Evolutionary conservation across 768 basidiomycete species (phyloP), one percentile per base, ranked within the genome.

Genomic region (Coprinellus micaceus): DNA sequence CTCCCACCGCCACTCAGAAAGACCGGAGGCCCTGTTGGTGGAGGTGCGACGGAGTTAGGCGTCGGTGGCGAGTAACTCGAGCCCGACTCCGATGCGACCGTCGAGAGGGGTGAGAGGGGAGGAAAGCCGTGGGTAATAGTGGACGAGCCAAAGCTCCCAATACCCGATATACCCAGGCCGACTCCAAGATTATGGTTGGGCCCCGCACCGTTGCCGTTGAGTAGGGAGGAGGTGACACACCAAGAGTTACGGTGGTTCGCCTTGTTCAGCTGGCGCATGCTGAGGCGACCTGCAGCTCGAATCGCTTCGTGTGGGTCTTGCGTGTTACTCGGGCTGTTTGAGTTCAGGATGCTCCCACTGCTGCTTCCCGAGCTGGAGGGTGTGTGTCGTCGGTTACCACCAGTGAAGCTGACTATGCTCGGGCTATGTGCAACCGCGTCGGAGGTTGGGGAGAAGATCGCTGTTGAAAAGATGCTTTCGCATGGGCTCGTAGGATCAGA

Each of bases 401-500:
- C 52, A 54, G 33, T 33, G 13, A 33, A 40, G 51, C 39, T 52
- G 33, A 65, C 60, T 0, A 62, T 61, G 24, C 29, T 33, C 5
- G 48, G 29, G 13, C 29, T 50, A 11, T 50, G 49, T 13, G 49
- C 19, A 37, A 37, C 11, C 30, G 47, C 47, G 6, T 73, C 72
- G 12, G 66, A 71, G 11, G 63, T 51, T 11, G 69, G 66, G 1
- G 69, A 71, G 56, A 68, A 66, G 44, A 66, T 44, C 13, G 49
- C 33, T 21, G 68, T 61, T 9, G 70, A 71, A 3, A 63, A 54
- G 12, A 65, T 63, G n/a, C 60, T 60, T 21, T 63, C 61, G 47
- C 61, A 59, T 5, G 65, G 64, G 4, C 66, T 62, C 3, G 48
- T 52, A 4, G 64, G 36, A 30, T 30, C 26, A 52, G 54, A 62